These are phyloP conservation scores for Cladosporium colombiae DNA, from an alignment of 2,329 filamentous ascomycete species.

Conservation along the genomic window DNA sequence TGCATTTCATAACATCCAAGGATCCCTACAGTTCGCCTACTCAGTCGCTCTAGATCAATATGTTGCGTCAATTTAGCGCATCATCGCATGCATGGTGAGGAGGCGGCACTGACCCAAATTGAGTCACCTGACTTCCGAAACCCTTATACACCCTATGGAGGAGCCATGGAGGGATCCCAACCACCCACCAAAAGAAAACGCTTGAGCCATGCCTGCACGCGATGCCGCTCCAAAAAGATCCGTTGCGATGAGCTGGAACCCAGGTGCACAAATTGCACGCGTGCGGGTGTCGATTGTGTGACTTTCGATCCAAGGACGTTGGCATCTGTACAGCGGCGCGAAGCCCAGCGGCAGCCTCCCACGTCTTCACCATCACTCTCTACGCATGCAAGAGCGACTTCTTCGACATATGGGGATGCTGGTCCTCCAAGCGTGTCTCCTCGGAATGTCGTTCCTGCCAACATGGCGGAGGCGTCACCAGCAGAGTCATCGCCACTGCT, in stretches of 20 bases:
- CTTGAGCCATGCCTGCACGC: slow-evolving; percentile 12
- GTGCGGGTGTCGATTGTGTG: slow-evolving; percentile 1
- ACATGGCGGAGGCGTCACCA: neutral
- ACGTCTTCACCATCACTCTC: neutral
- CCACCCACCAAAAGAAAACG: slow-evolving; percentile 15
- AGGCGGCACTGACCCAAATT: neutral
- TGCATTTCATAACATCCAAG: neutral
- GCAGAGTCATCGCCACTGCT: slow-evolving; percentile 13
- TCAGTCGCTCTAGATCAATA: neutral
- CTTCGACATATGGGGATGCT: neutral
- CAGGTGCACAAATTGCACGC: slow-evolving; percentile 10
- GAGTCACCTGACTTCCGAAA: neutral
- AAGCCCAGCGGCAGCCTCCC: slow-evolving; percentile 6
- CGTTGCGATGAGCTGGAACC: slow-evolving; percentile 12
- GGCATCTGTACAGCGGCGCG: slow-evolving; percentile 2
- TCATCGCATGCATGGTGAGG: neutral
- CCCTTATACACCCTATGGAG: neutral
- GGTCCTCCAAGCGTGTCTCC: neutral
- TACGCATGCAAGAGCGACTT: neutral
- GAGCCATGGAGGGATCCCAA: slow-evolving; percentile 2
- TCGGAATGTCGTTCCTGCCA: neutral
- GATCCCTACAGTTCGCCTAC: neutral
- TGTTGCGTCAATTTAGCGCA: neutral
- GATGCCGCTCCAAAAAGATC: slow-evolving; percentile 11
- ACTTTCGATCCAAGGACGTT: slow-evolving; percentile 7